Evolutionary conservation across 495 filamentous ascomycete genomes (phyloP).

Genomic region (Talaromyces thailandensis): DNA sequence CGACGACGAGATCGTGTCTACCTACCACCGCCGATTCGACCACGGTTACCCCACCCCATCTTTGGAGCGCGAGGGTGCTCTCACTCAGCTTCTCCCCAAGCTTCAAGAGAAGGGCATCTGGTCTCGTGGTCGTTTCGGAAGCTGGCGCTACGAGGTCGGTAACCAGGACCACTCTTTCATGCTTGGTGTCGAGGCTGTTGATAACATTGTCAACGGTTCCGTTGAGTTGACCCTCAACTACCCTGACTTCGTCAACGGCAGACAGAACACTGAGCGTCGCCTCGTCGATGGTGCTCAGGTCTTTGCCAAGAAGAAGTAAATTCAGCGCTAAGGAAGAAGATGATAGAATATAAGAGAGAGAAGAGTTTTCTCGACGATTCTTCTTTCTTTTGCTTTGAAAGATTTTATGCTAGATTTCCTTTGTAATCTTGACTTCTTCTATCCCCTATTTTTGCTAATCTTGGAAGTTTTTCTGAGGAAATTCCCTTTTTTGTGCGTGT

Average conservation of each 20-base stretch:
- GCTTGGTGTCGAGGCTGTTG: conserved; percentile 94
- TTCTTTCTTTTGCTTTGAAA: conserved; percentile 9
- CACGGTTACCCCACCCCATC: conserved; percentile 96
- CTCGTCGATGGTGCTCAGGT: conserved; percentile 68
- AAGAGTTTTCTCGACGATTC: neutral
- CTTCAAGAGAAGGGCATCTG: conserved; percentile 86
- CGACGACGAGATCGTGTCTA: conserved; percentile 90
- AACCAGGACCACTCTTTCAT: conserved; percentile 99
- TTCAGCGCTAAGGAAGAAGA: neutral
- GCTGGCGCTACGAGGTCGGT: conserved; percentile 94
- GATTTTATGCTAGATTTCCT: conserved; percentile 13
- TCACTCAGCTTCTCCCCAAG: conserved; percentile 86
- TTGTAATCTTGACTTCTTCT: conserved; percentile 1
- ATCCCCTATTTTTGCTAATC: neutral
- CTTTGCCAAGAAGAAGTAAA: conserved; percentile 40
- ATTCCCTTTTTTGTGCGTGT: neutral
- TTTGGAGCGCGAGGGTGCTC: conserved; percentile 89
- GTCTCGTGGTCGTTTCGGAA: conserved; percentile 94
- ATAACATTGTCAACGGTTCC: conserved; percentile 89
- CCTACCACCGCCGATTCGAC: conserved; percentile 97
- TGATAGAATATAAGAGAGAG: neutral
- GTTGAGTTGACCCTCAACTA: conserved; percentile 97
- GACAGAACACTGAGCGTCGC: conserved; percentile 81
- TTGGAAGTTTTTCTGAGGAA: neutral
- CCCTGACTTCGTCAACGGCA: conserved; percentile 94